phyloP scores from a whole-genome alignment of 257 asterid genomes.

The Solanum boliviense region DNA sequence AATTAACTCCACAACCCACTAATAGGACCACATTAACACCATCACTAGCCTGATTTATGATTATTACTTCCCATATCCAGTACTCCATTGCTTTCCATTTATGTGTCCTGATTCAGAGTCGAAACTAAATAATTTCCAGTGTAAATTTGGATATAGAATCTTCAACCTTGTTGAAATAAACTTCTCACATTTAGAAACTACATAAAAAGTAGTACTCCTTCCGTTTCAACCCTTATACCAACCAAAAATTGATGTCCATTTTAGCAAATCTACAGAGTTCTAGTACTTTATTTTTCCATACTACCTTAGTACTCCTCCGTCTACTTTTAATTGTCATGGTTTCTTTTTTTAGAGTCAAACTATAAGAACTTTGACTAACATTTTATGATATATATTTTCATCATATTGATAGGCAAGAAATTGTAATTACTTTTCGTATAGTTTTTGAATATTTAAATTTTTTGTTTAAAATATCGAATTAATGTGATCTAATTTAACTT shows the following conservation, averaged over 20 bases:
- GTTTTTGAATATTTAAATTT: too few species aligned
- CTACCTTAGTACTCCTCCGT: too few species aligned
- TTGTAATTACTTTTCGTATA: too few species aligned
- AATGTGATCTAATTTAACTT: too few species aligned
- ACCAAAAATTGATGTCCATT: background rate
- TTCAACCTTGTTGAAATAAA: background rate
- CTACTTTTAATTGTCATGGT: too few species aligned
- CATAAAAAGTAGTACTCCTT: too few species aligned
- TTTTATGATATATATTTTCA: too few species aligned
- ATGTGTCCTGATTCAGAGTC: background rate
- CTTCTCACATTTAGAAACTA: background rate
- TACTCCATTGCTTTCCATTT: background rate
- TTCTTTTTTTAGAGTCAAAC: too few species aligned
- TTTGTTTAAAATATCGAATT: too few species aligned
- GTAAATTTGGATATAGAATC: background rate
- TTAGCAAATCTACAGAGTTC: background rate
- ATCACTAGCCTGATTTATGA: background rate
- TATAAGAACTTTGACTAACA: too few species aligned
- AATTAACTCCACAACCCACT: background rate
- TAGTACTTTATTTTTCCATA: background rate
- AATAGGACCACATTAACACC: background rate
- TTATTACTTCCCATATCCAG: background rate
- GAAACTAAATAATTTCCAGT: background rate
- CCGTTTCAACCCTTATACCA: too few species aligned
- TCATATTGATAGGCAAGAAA: too few species aligned